Evolutionary conservation across 148 eudicot genomes (phyloP).

Genomic region (Rhododendron ovatum): DNA sequence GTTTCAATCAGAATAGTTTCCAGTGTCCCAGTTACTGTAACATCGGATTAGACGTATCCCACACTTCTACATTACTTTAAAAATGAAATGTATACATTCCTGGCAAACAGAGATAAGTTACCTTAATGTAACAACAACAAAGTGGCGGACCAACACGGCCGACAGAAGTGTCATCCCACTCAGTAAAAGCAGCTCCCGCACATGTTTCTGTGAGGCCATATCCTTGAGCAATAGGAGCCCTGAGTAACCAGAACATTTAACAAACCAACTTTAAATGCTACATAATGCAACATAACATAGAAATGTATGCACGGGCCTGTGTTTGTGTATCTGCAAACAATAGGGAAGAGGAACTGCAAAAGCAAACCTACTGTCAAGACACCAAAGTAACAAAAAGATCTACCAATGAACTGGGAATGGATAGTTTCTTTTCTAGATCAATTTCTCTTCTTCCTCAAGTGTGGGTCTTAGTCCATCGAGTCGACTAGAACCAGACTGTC

Average conservation of each 20-base stretch:
- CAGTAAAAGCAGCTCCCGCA: conserved; percentile 97
- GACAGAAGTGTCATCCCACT: conserved; percentile 75
- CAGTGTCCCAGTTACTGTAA: neutral
- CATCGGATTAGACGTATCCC: neutral
- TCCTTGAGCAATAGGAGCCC: conserved; percentile 95
- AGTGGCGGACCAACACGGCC: conserved; percentile 99
- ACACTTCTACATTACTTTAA: neutral
- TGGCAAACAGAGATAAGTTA: conserved; percentile 22
- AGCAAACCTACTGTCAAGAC: neutral
- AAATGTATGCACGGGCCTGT: neutral
- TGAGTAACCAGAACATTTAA: conserved; percentile 21
- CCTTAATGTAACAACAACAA: conserved; percentile 88
- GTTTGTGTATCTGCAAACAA: neutral
- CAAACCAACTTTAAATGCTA: neutral
- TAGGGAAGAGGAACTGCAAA: neutral
- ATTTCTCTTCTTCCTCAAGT: neutral
- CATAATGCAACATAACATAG: neutral
- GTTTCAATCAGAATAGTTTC: neutral
- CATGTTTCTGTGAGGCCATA: conserved; percentile 96
- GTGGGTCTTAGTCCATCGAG: neutral
- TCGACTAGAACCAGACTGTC: neutral
- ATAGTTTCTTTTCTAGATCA: neutral
- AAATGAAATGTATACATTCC: neutral
- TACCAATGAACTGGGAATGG: neutral
- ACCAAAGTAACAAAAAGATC: neutral